Conservation (phyloP, 2,329 filamentous ascomycete species). For the Leptographium flavum region DNA sequence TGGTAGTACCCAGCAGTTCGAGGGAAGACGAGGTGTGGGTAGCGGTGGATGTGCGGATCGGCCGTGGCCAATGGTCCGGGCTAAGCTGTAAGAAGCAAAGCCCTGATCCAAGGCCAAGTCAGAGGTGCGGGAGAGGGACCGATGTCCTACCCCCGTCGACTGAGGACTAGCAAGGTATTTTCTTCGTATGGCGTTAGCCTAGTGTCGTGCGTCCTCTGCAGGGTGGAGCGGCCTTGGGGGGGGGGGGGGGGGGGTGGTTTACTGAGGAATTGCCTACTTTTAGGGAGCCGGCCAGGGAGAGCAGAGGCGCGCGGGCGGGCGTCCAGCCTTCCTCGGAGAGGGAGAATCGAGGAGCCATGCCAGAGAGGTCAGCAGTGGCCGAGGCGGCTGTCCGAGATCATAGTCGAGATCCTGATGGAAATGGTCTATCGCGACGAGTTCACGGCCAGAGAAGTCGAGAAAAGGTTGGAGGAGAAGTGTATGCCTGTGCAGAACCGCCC, state of each 20-base stretch:
- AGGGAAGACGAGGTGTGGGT: background rate
- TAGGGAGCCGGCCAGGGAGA: background rate
- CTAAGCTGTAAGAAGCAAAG: conserved; percentile 1
- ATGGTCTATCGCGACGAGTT: too few species aligned
- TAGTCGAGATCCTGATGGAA: too few species aligned
- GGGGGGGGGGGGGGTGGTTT: background rate
- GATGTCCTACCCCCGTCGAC: background rate
- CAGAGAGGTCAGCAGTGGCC: background rate
- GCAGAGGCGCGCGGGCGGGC: background rate
- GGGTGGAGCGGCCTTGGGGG: too few species aligned
- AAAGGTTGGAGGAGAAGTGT: background rate
- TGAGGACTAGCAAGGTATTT: background rate
- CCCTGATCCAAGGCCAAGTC: conserved; percentile 2
- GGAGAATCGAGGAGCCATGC: background rate
- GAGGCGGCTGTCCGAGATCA: too few species aligned
- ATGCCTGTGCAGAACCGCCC: too few species aligned
- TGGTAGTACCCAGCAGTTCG: background rate
- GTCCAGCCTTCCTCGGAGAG: background rate
- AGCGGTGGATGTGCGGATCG: conserved; percentile 3
- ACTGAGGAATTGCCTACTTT: conserved; percentile 1
- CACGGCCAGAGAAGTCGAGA: background rate
- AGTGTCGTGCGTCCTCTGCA: background rate
- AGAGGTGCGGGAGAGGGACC: conserved; percentile 4
- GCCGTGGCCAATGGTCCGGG: background rate
- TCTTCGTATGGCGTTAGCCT: background rate